Percentiles rank a stretch among this genome's conserved stretches.
Evolutionary conservation across 331 rosid species (phyloP).

Genomic region (Quercus lobata): DNA sequence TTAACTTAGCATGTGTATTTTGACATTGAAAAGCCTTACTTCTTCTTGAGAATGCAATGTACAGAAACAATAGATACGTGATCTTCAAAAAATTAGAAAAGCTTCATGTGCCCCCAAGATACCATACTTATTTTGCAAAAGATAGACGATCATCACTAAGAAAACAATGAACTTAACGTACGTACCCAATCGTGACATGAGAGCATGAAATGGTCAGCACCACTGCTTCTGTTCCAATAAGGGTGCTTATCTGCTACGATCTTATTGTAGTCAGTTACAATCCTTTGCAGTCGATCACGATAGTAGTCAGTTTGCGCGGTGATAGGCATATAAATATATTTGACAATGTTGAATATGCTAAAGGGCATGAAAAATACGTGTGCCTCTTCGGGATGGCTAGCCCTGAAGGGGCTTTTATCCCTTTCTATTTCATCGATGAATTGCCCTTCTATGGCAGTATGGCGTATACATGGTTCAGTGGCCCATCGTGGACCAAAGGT

Average conservation of each 20-base stretch:
- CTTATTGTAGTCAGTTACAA: slow-evolving; percentile 37
- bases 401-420: slow-evolving; percentile 36
- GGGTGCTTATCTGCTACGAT: slow-evolving; percentile 42
- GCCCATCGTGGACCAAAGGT: slow-evolving; percentile 58
- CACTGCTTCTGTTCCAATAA: slow-evolving; percentile 34
- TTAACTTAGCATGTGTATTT: too few relatives aligned
- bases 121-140: too few relatives aligned
- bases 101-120: too few relatives aligned
- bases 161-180: too few relatives aligned
- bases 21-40: too few relatives aligned
- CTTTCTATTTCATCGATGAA: slow-evolving; percentile 58
- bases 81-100: too few relatives aligned
- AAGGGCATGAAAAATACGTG: slow-evolving; percentile 49
- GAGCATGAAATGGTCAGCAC: slow-evolving; percentile 49
- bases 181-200: slow-evolving; percentile 67
- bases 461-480: slow-evolving; percentile 33
- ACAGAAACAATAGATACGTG: too few relatives aligned
- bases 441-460: too few relatives aligned
- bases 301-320: slow-evolving; percentile 23
- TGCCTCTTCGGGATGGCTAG: slow-evolving; percentile 45
- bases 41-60: too few relatives aligned
- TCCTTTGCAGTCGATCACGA: slow-evolving; percentile 36
- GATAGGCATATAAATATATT: slow-evolving; percentile 41
- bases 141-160: too few relatives aligned
- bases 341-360: slow-evolving; percentile 42